Evolutionary conservation across 768 basidiomycete species (phyloP), one percentile per base, ranked within the genome.

Genomic region (Leccinum sublutescens): DNA sequence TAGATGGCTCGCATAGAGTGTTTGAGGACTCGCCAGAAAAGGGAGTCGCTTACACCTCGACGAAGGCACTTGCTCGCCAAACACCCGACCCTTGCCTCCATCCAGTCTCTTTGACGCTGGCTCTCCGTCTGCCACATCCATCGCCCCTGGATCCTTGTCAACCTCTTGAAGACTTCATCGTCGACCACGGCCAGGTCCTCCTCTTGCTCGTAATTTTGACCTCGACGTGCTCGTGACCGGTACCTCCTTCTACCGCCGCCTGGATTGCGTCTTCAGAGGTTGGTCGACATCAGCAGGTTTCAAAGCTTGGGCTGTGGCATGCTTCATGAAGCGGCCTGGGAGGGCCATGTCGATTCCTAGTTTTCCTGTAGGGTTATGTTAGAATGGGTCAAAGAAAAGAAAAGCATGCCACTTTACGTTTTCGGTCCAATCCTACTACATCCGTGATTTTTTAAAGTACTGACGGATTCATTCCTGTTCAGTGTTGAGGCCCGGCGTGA

Each of bases 391-490:
- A 29, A 29, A 29, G 27, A 27, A 27, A 27, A 27, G 25, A 27
- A 27, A 27, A 27, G 25, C 25, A 43, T 40, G 38, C 2, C 15
- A 11, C 19, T 27, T 43, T 54, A 65, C 72, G 60, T 50, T 87
- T 81, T 69, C 80, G 75, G n/a, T 80, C 79, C 12, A 86, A 82
- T 55, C 85, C 84, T 73, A 93, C 90, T 4, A 90, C 88, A 23
- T 80, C 77, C 61, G 85, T 81, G 55, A 94, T 88, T 69, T 94
- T 95, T 61, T 85, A 75, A 93, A 94, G 73, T 95, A 94, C 61
- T 84, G 79, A 29, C 84, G 82, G 11, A 94, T 80, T 66, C 91
- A 81, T 62, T 89, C 87, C 91, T 91, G 8, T 27, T 27, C 25
- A 27, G 25, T 27, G 25, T 36, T 29, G 27, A 29, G 27, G 27